Evolutionary conservation across 768 basidiomycete species (phyloP), one percentile per base, ranked within the genome.

Genomic region (Psilocybe cyanescens): DNA sequence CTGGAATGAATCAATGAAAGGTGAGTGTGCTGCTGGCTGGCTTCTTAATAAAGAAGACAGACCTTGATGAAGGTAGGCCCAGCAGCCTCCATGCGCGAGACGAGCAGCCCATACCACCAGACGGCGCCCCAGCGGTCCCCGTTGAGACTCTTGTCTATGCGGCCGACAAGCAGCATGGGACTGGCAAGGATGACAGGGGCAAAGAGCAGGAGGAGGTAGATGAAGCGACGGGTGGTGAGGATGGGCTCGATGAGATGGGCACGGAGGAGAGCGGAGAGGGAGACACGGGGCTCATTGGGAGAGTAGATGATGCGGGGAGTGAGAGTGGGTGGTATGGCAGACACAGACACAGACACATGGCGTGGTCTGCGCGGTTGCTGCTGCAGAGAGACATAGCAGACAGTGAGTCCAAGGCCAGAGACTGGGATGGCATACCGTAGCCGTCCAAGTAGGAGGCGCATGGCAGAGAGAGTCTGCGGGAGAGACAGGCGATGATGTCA

Each of bases 61-160:
- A 92, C 94, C 86, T 99, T 99, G 74, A 93, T 93, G 74, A 99
- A 99, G 0, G 96, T 97, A 14, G 97, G 97, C 1, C 97, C 97
- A 8, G 97, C 97, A 4, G 87, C 80, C 75, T 96, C 89, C 97
- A 99, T 99, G 73, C 89, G 90, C 47, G 75, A 78, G 6, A 95
- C 94, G 14, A 99, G 78, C 55, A 94, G 83, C n/a, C 82, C 85
- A 71, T 98, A 99, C 97, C 97, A 99, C 97, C 95, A 97, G 3
- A 95, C 83, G 1, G 94, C 95, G 39, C 95, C 95, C 94, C 94
- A 95, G 67, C 86, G 83, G 64, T 96, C 94, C 14, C 91, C 90
- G 11, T 82, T 83, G 48, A 86, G 78, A 51, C 76, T 75, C 47
- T 78, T 78, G 57, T 85, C 81, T 17, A 82, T 83, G 35, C 74